These are phyloP conservation scores for Akanthomyces muscarius DNA, from an alignment of 2,329 filamentous ascomycete species.

Conservation along the genomic window DNA sequence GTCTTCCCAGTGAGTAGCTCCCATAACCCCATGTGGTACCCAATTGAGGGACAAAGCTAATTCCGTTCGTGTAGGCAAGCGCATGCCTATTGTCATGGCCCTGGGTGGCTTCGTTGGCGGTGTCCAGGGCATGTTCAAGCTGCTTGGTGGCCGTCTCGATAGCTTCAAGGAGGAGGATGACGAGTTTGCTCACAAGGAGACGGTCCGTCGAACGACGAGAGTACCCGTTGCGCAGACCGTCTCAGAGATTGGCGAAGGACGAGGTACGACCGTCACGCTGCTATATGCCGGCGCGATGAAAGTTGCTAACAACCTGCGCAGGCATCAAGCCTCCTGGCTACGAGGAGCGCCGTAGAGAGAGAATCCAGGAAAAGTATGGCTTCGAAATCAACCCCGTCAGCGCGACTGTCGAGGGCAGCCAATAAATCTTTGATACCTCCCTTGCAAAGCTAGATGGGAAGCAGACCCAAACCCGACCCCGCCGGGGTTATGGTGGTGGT, in stretches of 20 bases:
- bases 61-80: constrained; percentile 32
- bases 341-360: constrained; percentile 74
- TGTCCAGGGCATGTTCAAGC: constrained; percentile 61
- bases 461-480: constrained; percentile 11
- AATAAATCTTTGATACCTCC: constrained; percentile 25
- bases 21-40: not conserved
- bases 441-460: constrained; percentile 9
- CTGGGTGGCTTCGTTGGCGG: constrained; percentile 56
- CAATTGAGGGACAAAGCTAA: not conserved
- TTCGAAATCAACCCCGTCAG: constrained; percentile 72
- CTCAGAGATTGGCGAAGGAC: constrained; percentile 76
- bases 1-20: constrained; percentile 60
- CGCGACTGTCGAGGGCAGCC: constrained; percentile 44
- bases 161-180: constrained; percentile 53
- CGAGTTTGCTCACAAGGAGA: constrained; percentile 74
- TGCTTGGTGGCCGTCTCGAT: constrained; percentile 59
- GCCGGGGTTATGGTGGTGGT: constrained; percentile 18
- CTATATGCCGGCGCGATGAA: not conserved
- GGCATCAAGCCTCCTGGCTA: constrained; percentile 79
- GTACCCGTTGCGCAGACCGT: constrained; percentile 75
- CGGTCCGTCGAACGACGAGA: constrained; percentile 67
- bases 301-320: constrained; percentile 34
- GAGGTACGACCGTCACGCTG: constrained; percentile 53
- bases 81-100: constrained; percentile 67
- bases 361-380: constrained; percentile 82